Evolutionary conservation across 1,139 yeast genomes (phyloP), one percentile per base, ranked within the genome.

Genomic region (Yamadazyma mexicana): DNA sequence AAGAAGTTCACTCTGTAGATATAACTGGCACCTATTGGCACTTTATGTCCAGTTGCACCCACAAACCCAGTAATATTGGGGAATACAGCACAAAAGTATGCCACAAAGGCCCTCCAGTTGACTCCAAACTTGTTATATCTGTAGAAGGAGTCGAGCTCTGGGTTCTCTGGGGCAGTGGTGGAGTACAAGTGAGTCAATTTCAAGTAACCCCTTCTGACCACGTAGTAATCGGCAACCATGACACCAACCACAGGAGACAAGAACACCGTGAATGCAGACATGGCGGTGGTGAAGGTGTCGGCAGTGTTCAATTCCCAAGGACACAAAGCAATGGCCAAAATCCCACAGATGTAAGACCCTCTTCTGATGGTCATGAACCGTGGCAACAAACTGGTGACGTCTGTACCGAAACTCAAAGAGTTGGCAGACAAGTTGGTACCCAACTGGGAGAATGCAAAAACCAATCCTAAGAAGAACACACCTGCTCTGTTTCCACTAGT

Each of bases 361-460:
- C 97, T 80, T 86, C 95, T 43, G 71, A 69, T 88, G 64, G 83
- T 87, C 56, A 89, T 69, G 61, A 71, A 87, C 44, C 83, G 72
- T 28, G 97, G 96, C 36, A 87, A 60, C 48, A 89, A 59, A 2
- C 96, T 95, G 11, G 96, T 79, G 66, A 87, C 79, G 64, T 89
- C 97, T 3, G 95, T 88, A 57, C 96, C 96, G 39, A 94, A 92
- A 4, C 95, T 82, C 39, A 89, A 69, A 4, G 95, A 83, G 64
- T 89, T 89, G 11, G 96, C 96, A 28, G 94, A 80, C 47, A 89
- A 85, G 58, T 89, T 89, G n/a, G 95, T 85, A 59, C 96, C 96
- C 47, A 87, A 68, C 63, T 88, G 96, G 14, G 96, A 95, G 44
- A 88, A 62, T 2, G 88, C 85, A 64, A 88, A 86, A 1, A 87